Evolutionary conservation across 441 rosid genomes (phyloP), one percentile per base, ranked within the genome.

Genomic region (Arabidopsis hybrid): DNA sequence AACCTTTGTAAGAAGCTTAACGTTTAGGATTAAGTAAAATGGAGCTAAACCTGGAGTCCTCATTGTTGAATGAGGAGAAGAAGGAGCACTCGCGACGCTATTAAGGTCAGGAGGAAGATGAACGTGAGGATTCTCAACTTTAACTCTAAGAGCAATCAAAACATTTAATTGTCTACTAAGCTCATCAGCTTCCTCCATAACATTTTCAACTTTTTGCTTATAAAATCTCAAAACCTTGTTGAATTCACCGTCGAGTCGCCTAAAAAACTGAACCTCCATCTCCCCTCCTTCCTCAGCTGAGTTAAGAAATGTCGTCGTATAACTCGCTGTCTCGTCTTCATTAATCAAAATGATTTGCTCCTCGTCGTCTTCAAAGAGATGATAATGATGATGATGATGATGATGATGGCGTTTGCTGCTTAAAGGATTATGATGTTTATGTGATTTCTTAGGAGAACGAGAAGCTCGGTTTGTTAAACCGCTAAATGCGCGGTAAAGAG

Each of bases 401-500:
- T 61, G 75, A 10, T 53, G 43, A 47, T 67, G 79, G 3, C 75
- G 68, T 65, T 76, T 76, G 56, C 36, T 76, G 38, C 56, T 65
- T 0, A 70, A n/a, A 10, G 72, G 76, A 35, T 58, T 76, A 14
- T 72, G 21, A 26, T 9, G 77, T 57, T 50, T 73, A 21, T 78
- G 62, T 74, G 67, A 42, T 58, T 51, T 80, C 53, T n/a, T 65
- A 0, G 85, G 81, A 18, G 88, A 85, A 4, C 68, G 67, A n/a
- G 72, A 46, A 7, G 74, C 53, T 63, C 80, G 17, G 70, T 65
- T 82, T 1, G 92, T 85, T 4, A 91, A 76, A 51, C 98, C 97
- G 50, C 97, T 93, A 16, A 91, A 93, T 18, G 95, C 90, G 65
- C 95, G 86, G 62, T 93, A 91, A 2, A 91, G 76, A 9, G 98